Percentiles rank a stretch among this genome's conserved stretches.
These are phyloP conservation scores for Dictyostelium brefeldianum DNA, from an alignment of 78 protist genomes.

Conservation along the genomic window DNA sequence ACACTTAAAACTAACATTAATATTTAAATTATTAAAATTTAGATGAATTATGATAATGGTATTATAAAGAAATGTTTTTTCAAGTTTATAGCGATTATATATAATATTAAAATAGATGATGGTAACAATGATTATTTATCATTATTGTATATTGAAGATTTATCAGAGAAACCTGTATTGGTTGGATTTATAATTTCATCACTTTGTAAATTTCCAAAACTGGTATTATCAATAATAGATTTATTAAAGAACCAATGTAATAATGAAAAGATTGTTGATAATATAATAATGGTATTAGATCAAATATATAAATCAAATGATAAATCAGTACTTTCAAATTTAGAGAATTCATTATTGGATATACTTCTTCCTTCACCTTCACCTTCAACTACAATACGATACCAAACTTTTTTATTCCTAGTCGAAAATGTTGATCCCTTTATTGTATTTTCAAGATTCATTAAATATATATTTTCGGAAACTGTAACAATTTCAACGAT, in stretches of 20 bases:
- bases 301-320: not conserved
- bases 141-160: not conserved
- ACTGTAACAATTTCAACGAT: not conserved
- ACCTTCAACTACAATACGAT: not conserved
- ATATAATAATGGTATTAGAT: not conserved
- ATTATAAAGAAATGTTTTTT: not conserved
- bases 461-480: not conserved
- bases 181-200: not conserved
- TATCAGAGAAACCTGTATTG: not conserved
- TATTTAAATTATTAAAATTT: not conserved
- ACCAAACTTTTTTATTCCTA: not conserved
- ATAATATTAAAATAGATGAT: not conserved
- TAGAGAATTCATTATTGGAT: slow-evolving; percentile 1
- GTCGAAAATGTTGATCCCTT: not conserved
- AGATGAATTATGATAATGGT: not conserved
- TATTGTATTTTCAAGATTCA: not conserved
- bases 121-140: not conserved
- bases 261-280: not conserved
- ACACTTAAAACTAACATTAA: not conserved
- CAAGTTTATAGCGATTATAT: slow-evolving; percentile 9
- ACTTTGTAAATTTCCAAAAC: not conserved
- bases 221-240: not conserved
- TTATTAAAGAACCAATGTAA: not conserved
- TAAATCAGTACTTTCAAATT: not conserved
- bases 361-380: not conserved